Conservation (phyloP, 2,329 filamentous ascomycete species). For the Reticulascus tulasneorum region DNA sequence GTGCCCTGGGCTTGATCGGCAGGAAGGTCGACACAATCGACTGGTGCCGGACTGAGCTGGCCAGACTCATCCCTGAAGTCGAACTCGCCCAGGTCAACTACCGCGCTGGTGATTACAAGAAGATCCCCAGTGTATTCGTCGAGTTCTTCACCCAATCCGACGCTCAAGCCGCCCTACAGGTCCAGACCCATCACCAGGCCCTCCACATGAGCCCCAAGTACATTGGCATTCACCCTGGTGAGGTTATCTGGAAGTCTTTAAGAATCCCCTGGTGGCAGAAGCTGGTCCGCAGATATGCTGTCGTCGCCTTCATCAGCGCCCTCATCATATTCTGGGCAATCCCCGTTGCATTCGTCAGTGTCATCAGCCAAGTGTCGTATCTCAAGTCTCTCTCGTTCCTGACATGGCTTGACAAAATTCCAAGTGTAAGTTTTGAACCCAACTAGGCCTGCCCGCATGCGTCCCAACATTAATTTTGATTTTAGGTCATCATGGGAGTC, state of each 20-base stretch:
- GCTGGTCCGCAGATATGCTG: constrained; percentile 65
- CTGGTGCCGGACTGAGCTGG: constrained; percentile 74
- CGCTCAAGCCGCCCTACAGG: constrained; percentile 83
- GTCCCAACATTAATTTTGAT: no score
- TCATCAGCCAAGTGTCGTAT: constrained; percentile 78
- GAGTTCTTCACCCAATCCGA: constrained; percentile 81
- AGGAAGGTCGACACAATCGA: constrained; percentile 93
- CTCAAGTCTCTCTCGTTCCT: constrained; percentile 65
- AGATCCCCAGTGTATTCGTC: constrained; percentile 78
- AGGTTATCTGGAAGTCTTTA: constrained; percentile 86
- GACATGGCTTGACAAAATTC: constrained; percentile 67
- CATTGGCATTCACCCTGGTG: constrained; percentile 75
- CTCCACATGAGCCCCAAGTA: constrained; percentile 83
- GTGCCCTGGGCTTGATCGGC: constrained; percentile 54
- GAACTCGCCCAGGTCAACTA: constrained; percentile 65
- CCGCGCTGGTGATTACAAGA: constrained; percentile 58
- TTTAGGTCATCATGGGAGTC: constrained; percentile 79
- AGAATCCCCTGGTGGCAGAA: constrained; percentile 83
- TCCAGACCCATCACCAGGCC: constrained; percentile 79
- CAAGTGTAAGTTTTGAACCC: no score
- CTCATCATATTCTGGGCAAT: constrained; percentile 85
- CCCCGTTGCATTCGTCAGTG: constrained; percentile 73
- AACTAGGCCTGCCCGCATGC: no score
- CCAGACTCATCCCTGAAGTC: constrained; percentile 66
- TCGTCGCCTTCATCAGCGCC: constrained; percentile 67